Evolutionary conservation across 257 asterid genomes (phyloP), one percentile per base, ranked within the genome.

Genomic region (Przewalskia tangutica): DNA sequence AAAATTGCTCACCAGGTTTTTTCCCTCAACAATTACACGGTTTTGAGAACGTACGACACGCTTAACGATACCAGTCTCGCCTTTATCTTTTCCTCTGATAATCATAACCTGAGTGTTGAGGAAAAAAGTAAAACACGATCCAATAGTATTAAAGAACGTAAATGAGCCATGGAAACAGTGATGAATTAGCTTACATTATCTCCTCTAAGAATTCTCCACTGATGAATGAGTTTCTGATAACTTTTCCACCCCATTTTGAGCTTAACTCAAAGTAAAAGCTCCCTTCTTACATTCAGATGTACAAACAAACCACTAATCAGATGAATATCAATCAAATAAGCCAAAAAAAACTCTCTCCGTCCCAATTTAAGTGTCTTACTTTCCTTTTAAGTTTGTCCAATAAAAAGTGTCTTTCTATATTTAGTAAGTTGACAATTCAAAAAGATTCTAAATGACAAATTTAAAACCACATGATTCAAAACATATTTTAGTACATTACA

Each of bases 1-100:
- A 38, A 53, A 36, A 68, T 40, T 62, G 50, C 92, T 85, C 65
- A 94, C 98, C 95, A 96, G 86, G 88, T 96, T 94, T 86, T 96
- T 96, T 60, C 98, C 98, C 90, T 93, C 98, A 11, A 96, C 94
- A 70, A 96, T 88, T 58, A 94, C 98, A 84, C 98, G 98, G 78
- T 94, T 96, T 85, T 93, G 98, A 70, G 98, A 84, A 63, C 93
- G 98, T 83, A 96, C 73, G 7, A 93, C 97, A 63, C 97, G 93
- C 89, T 94, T 94, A 79, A 96, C 81, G 13, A 67, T 27, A 60
- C 99, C 99, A 62, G 93, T 88, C 90, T 92, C 99, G 50, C 99
- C 99, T 89, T 87, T 96, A 84, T 94, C 98, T 85, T 96, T 96
- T 44, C 98, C 98, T 82, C 99, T 88, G 81, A 90, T 93, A 84